Conservation (phyloP, 495 filamentous ascomycete species). For the Xylaria longipes region DNA sequence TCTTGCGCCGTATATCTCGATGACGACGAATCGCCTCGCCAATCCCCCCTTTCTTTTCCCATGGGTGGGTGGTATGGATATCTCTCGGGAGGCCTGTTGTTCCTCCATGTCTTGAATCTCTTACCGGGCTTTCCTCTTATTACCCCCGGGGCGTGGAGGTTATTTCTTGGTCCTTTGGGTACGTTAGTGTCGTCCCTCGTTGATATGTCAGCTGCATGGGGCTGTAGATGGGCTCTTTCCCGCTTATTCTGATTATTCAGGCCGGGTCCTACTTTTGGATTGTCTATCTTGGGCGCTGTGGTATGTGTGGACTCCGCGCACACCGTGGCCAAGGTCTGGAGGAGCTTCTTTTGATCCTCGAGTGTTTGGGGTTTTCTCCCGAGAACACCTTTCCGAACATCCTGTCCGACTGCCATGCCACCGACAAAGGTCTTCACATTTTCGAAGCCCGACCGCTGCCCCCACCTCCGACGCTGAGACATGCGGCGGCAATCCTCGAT, state of each 20-base stretch:
- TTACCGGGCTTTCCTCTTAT: neutral
- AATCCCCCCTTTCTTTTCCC: neutral
- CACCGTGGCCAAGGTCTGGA: neutral
- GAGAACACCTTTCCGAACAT: neutral
- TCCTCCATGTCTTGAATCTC: neutral
- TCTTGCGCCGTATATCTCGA: neutral
- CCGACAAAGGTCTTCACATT: neutral
- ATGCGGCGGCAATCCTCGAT: conserved; percentile 1
- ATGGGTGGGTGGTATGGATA: neutral
- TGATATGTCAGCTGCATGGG: neutral
- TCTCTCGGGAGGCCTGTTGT: neutral
- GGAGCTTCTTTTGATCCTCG: neutral
- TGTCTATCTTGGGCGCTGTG: neutral
- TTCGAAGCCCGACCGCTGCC: neutral
- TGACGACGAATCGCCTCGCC: neutral
- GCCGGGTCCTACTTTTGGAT: neutral
- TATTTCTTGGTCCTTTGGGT: neutral
- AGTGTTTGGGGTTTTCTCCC: conserved; percentile 1
- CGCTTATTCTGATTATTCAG: neutral
- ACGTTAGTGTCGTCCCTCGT: neutral
- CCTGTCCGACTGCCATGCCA: neutral
- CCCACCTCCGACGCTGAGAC: neutral
- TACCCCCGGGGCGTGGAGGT: neutral
- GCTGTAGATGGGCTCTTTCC: neutral
- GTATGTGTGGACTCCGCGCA: neutral